Conservation (phyloP, 2,329 filamentous ascomycete species). For the Monascus ruber region DNA sequence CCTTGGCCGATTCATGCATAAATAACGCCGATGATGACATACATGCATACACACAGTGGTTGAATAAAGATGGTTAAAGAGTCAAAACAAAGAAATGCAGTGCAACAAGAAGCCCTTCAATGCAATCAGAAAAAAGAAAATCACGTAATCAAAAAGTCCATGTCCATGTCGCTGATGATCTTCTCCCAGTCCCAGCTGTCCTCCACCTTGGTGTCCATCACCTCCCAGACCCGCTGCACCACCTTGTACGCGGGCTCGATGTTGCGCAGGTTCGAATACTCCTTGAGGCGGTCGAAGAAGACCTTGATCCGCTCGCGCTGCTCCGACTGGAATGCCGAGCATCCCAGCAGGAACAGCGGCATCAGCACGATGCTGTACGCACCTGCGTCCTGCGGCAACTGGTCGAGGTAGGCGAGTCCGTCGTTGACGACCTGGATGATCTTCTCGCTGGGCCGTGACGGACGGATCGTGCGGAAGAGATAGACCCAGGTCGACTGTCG, state of each 20-base stretch:
- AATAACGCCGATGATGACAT: neutral
- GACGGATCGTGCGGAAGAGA: slow-evolving; percentile 49
- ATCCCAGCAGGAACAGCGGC: slow-evolving; percentile 51
- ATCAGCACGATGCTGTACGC: slow-evolving; percentile 50
- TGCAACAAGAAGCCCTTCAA: too few relatives aligned
- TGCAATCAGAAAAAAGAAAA: slow-evolving; percentile 1
- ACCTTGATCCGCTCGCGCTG: slow-evolving; percentile 46
- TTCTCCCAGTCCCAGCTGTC: slow-evolving; percentile 55
- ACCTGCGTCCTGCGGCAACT: slow-evolving; percentile 43
- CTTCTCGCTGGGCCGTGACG: slow-evolving; percentile 43
- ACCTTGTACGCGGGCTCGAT: slow-evolving; percentile 46
- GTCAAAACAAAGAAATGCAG: slow-evolving; percentile 1
- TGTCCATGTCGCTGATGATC: slow-evolving; percentile 46
- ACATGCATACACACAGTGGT: slow-evolving; percentile 7
- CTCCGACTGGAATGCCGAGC: slow-evolving; percentile 44
- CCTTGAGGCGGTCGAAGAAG: slow-evolving; percentile 44
- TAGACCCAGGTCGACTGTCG: slow-evolving; percentile 54
- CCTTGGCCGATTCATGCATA: too few relatives aligned
- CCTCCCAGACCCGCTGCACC: slow-evolving; percentile 46
- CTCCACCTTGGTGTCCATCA: slow-evolving; percentile 47
- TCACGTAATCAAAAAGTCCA: slow-evolving; percentile 52
- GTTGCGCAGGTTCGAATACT: slow-evolving; percentile 47
- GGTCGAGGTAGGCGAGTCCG: slow-evolving; percentile 45
- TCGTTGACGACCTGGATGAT: slow-evolving; percentile 48
- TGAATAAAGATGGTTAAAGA: slow-evolving; percentile 11